phyloP scores from a whole-genome alignment of 139 green algal genomes.

The Pleodorina starrii region DNA sequence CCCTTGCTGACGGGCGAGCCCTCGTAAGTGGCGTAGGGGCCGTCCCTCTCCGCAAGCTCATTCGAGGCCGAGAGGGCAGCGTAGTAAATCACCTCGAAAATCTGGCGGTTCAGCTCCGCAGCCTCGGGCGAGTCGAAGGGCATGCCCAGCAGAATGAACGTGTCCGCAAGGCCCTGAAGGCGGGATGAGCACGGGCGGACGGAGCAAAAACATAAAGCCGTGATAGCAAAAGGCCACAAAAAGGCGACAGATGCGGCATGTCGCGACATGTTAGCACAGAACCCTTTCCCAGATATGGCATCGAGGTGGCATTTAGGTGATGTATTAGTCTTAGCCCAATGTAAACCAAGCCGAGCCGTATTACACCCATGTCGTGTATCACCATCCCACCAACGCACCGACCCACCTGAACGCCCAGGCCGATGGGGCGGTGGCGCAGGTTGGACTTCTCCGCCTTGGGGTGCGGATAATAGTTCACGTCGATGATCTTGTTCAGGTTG shows the following conservation, averaged over 20 bases:
- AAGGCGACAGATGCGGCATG: too few species aligned
- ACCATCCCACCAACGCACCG: too few species aligned
- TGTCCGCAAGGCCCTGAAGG: slow-evolving; percentile 96
- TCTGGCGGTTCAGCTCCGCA: slow-evolving; percentile 89
- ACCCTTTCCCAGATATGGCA: too few species aligned
- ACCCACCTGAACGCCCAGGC: slow-evolving; percentile 91
- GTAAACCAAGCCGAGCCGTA: too few species aligned
- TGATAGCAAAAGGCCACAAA: too few species aligned
- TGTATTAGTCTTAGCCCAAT: too few species aligned
- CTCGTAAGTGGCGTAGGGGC: slow-evolving; percentile 93
- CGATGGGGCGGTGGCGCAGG: slow-evolving; percentile 97
- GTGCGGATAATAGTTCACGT: slow-evolving; percentile 99
- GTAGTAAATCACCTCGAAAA: slow-evolving; percentile 99
- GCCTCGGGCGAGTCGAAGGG: slow-evolving; percentile 94
- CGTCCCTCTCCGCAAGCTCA: slow-evolving; percentile 85
- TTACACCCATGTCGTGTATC: too few species aligned
- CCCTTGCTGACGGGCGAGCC: slow-evolving; percentile 88
- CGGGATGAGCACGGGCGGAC: too few species aligned
- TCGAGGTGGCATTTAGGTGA: too few species aligned
- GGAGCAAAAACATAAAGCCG: too few species aligned
- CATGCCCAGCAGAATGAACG: slow-evolving; percentile 99
- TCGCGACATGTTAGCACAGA: too few species aligned
- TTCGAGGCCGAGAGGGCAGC: slow-evolving; percentile 87
- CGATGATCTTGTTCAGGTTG: slow-evolving; percentile 99
- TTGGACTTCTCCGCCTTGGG: slow-evolving; percentile 91